Evolutionary conservation across 139 green algal species (phyloP).

Genomic region (Picochlorum sp.): DNA sequence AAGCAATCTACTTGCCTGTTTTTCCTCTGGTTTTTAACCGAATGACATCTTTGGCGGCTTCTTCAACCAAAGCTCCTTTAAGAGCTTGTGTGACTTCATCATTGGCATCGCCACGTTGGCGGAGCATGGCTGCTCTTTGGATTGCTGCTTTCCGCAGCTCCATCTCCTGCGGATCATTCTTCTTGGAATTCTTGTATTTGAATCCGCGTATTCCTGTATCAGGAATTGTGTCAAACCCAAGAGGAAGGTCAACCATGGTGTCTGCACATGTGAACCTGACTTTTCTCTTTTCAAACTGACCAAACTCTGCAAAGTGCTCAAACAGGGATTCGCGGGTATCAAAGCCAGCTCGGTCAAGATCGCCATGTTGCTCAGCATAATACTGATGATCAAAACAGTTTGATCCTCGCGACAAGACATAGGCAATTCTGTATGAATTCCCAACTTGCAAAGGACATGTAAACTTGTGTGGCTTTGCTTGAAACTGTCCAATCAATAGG

Average conservation of each 20-base stretch:
- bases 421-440: conserved; percentile 19
- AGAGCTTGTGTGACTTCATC: conserved; percentile 8
- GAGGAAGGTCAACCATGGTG: neutral
- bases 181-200: neutral
- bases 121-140: conserved; percentile 1
- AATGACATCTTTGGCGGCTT: conserved; percentile 4
- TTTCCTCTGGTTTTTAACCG: neutral
- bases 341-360: conserved; percentile 17
- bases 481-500: conserved; percentile 62
- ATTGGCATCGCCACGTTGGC: neutral
- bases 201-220: neutral
- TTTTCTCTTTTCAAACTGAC: conserved; percentile 27
- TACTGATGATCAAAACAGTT: conserved; percentile 32
- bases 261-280: conserved; percentile 20
- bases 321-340: conserved; percentile 12
- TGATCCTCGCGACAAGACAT: conserved; percentile 13
- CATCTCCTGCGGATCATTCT: neutral
- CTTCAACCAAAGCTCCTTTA: conserved; percentile 7
- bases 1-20: neutral
- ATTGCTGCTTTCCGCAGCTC: neutral
- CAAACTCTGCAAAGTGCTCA: conserved; percentile 24
- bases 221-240: conserved; percentile 6
- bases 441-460: conserved; percentile 26
- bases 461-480: conserved; percentile 35
- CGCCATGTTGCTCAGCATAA: conserved; percentile 19